Evolutionary conservation across 2,329 filamentous ascomycete species (phyloP).

Genomic region (Xylaria sp.): DNA sequence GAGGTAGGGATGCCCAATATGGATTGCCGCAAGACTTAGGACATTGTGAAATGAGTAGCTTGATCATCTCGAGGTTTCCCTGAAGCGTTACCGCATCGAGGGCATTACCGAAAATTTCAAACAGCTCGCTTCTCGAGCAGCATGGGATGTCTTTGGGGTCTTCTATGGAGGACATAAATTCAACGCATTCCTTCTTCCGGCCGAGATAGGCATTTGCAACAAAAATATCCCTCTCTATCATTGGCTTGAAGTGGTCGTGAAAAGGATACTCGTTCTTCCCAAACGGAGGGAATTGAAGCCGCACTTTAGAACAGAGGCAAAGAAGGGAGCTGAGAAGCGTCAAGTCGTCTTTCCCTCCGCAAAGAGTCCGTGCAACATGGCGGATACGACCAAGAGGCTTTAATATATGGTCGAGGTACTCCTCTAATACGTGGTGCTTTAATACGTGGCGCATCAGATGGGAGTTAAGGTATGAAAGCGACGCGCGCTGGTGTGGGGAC

Average conservation of each 20-base stretch:
- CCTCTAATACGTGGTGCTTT: not conserved
- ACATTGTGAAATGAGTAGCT: not conserved
- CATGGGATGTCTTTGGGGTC: not conserved
- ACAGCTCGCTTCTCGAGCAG: not conserved
- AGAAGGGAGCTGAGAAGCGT: not conserved
- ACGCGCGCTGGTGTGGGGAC: too few species aligned
- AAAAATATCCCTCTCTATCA: not conserved
- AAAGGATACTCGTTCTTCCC: too few species aligned
- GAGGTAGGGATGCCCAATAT: too few species aligned
- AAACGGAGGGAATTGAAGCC: too few species aligned
- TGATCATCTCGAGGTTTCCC: not conserved
- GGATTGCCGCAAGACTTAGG: not conserved
- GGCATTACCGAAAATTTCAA: not conserved
- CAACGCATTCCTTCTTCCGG: not conserved
- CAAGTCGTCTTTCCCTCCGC: not conserved
- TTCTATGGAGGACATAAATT: too few species aligned
- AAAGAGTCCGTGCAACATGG: not conserved
- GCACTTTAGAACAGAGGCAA: not conserved
- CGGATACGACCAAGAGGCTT: not conserved
- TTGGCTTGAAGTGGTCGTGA: too few species aligned
- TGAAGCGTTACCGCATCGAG: not conserved
- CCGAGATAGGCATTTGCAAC: constrained; percentile 1
- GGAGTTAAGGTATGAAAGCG: not conserved
- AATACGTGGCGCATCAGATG: not conserved
- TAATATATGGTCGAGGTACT: too few species aligned